Evolutionary conservation across 805 yeast species (phyloP), one percentile per base, ranked within the genome.

Genomic region (Pichia cephalocereana): DNA sequence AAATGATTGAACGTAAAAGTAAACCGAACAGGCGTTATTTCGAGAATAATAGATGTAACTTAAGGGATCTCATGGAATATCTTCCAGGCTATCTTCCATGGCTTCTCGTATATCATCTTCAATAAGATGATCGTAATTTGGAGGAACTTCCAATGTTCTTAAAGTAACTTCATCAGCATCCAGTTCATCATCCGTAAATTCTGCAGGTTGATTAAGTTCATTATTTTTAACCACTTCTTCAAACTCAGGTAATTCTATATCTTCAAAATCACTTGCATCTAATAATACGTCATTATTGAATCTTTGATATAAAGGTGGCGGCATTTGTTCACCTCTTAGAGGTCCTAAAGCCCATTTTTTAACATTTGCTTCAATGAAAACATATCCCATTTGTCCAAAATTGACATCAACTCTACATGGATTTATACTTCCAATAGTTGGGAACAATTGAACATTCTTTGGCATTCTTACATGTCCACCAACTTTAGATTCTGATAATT

Each of bases 281-380:
- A 91, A 67, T 46, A 91, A 65, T 5, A 89, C 79, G 61, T 90
- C 96, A 43, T 81, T 81, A 41, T 78, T 80, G 58, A 82, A 89
- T 49, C 82, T 79, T 44, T 86, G 86, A 66, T 91, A 91, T 10
- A 93, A 83, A 1, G 99, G 99, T 3, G 98, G 96, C 6, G 98
- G 95, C 4, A 95, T 83, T 50, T 89, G 83, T 44, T 75, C 77
- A 1, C 98, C 99, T 55, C 83, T 86, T 38, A 83, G 73, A 3
- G 93, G 91, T n/a, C 95, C 96, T 58, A 84, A 83, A 7, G 96
- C 96, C 96, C 96, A 89, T 62, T 86, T 88, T 62, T 89, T 89
- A 38, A 90, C 96, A 61, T 89, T 88, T 2, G 87, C 96, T 61
- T 90, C 96, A 44, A 90, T 86, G 60, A 77, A 88, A 2, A 90